Percentiles rank a stretch among this genome's conserved stretches.
Conservation (phyloP, 768 basidiomycete genomes). For the Galerina marginata region DNA sequence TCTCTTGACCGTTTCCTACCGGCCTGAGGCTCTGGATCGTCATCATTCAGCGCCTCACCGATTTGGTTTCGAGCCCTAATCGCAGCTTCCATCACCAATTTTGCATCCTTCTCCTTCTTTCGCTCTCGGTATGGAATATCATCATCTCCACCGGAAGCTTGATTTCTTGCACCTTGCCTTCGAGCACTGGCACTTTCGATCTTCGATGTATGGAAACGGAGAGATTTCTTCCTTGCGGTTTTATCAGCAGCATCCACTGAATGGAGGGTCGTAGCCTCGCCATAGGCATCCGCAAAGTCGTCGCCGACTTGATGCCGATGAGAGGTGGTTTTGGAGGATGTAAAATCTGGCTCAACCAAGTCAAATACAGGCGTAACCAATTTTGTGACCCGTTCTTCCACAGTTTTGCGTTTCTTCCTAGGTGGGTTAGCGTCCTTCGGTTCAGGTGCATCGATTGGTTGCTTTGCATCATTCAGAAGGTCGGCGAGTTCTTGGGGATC, state of each 20-base stretch:
- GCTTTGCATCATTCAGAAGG: constrained; percentile 58
- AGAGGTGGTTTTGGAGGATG: constrained; percentile 42
- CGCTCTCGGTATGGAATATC: constrained; percentile 90
- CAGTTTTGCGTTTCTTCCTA: constrained; percentile 69
- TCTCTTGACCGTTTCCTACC: constrained; percentile 40
- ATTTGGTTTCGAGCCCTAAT: constrained; percentile 51
- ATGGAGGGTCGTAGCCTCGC: constrained; percentile 74
- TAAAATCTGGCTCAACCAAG: constrained; percentile 81
- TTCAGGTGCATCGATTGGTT: constrained; percentile 25
- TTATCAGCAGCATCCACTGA: constrained; percentile 85
- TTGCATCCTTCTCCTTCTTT: constrained; percentile 63
- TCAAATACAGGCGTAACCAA: constrained; percentile 61
- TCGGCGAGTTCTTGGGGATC: constrained; percentile 58
- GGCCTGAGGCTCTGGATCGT: constrained; percentile 46
- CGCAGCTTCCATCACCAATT: constrained; percentile 59
- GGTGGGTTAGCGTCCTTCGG: constrained; percentile 42
- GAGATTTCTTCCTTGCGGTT: constrained; percentile 74
- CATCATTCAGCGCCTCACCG: constrained; percentile 72
- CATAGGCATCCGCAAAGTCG: constrained; percentile 60
- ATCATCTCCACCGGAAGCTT: constrained; percentile 87
- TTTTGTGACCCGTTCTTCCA: constrained; percentile 34
- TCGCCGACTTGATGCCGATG: constrained; percentile 23
- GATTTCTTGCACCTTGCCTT: constrained; percentile 73
- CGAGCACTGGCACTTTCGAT: constrained; percentile 84
- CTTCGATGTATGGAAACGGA: constrained; percentile 93